A percentile compares a stretch with the other conserved stretches of the same genome.
These are phyloP conservation scores for Groenewaldozyma sp. DNA, from an alignment of 1,139 yeast genomes.

Conservation along the genomic window DNA sequence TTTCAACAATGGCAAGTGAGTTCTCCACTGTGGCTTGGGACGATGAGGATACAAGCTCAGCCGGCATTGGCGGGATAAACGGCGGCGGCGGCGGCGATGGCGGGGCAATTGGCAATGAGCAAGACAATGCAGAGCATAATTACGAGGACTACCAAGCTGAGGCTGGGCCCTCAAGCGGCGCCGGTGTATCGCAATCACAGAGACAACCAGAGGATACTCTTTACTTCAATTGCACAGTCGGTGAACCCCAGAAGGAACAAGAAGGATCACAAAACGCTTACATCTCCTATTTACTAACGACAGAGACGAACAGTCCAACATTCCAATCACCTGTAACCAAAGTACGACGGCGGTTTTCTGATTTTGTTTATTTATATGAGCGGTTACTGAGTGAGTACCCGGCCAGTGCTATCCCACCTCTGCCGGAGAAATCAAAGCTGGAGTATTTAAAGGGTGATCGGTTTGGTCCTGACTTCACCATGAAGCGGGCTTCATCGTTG, in stretches of 20 bases:
- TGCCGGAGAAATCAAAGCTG: constrained; percentile 85
- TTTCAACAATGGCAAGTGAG: constrained; percentile 6
- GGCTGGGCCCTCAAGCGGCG: background rate
- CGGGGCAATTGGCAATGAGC: background rate
- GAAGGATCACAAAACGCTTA: constrained; percentile 67
- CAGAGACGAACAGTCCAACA: constrained; percentile 42
- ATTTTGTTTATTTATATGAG: constrained; percentile 69
- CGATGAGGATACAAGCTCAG: constrained; percentile 2
- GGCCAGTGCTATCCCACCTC: constrained; percentile 79
- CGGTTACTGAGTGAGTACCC: constrained; percentile 72
- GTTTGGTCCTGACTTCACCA: constrained; percentile 70
- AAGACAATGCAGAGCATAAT: background rate
- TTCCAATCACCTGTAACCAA: constrained; percentile 38
- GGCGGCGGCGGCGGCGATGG: background rate
- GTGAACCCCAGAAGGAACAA: constrained; percentile 70
- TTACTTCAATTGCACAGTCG: constrained; percentile 35
- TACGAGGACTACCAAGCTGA: constrained; percentile 1
- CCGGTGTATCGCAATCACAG: background rate
- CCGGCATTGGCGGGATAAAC: background rate
- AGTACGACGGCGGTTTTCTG: constrained; percentile 73
- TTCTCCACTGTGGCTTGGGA: constrained; percentile 6
- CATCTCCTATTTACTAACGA: constrained; percentile 69
- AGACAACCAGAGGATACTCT: constrained; percentile 4
- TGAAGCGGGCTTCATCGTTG: constrained; percentile 74
- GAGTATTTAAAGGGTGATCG: constrained; percentile 95